Evolutionary conservation across 2,329 filamentous ascomycete genomes (phyloP), one percentile per base, ranked within the genome.

Genomic region (Fusarium armeniacum): DNA sequence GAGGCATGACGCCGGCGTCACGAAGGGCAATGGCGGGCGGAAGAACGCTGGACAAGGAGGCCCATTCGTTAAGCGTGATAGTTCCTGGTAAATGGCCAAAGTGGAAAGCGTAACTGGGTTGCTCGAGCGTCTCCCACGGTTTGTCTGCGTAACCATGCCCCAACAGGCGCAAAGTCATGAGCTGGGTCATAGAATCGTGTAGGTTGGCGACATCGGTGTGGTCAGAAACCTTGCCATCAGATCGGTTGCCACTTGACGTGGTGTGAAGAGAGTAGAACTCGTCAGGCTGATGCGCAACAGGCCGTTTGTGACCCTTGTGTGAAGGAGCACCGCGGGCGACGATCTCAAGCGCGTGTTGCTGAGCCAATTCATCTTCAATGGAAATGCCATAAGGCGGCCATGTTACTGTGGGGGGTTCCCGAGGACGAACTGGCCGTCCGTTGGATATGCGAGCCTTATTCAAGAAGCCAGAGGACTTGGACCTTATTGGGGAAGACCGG

Each of bases 81-180:
- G 91, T 93, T 8, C 91, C 91, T 0, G 90, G 88, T 24, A 87
- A 83, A 51, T 82, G 81, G 15, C 91, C 91, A 77, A 88, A 91
- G 69, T 85, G 87, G 76, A 91, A 92, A 1, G 88, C 84, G 78
- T 89, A 89, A 76, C 90, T 92, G 6, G 91, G 91, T 73, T 93
- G 90, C 75, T 94, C 91, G 28, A 93, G 82, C 2, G 91, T 90
- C 66, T 91, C 87, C 91, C 89, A 93, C 3, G 89, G 90, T 62
- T 82, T 77, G 4, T 77, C 75, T 45, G 86, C 81, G 18, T 79
- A 74, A 6, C 80, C 81, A 0, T 77, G 72, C 5, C 83, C 82
- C 59, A 83, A 80, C 16, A 85, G 79, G 28, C 83, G 81, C 74
- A 89, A 77, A 3, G 85, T 87, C 82, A 87, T 88, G 71, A 89